Percentiles rank a stretch among this genome's conserved stretches.
Conservation (phyloP, 352 stramenopile species). For the Phytophthora hibernalis region DNA sequence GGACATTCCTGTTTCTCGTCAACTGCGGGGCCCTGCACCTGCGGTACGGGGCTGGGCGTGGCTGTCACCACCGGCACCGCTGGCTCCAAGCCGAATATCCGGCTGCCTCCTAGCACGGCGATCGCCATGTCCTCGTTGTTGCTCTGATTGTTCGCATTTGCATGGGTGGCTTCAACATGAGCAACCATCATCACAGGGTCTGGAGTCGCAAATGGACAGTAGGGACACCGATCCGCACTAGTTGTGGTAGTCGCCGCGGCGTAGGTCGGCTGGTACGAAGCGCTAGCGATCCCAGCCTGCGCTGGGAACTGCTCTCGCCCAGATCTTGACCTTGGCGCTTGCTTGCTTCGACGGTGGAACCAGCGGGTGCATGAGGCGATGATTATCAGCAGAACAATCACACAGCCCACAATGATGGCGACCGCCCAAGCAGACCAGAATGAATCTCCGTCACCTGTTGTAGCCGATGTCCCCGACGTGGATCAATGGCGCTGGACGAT, state of each 20-base stretch:
- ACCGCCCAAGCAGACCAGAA: conserved; percentile 74
- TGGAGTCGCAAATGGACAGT: conserved; percentile 56
- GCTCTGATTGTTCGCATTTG: conserved; percentile 15
- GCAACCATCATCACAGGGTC: conserved; percentile 71
- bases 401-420: conserved; percentile 49
- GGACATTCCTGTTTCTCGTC: conserved; percentile 64
- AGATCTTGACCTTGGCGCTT: conserved; percentile 5
- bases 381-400: conserved; percentile 60
- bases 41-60: conserved; percentile 6
- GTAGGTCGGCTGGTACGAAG: conserved; percentile 26
- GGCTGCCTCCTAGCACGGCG: conserved; percentile 36
- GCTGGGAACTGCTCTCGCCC: conserved; percentile 22
- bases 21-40: conserved; percentile 5
- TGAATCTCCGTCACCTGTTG: conserved; percentile 26
- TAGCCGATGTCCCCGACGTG: conserved; percentile 37
- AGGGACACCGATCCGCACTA: conserved; percentile 53
- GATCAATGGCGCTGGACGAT: conserved; percentile 81
- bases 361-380: conserved; percentile 48
- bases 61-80: conserved; percentile 29
- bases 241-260: conserved; percentile 27
- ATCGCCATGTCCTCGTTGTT: conserved; percentile 7
- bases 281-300: conserved; percentile 12
- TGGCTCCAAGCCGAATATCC: conserved; percentile 37
- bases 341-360: conserved; percentile 33
- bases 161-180: conserved; percentile 66